Evolutionary conservation across 1,284 basidiomycete genomes (phyloP).

Genomic region (Hortiboletus rubellus): DNA sequence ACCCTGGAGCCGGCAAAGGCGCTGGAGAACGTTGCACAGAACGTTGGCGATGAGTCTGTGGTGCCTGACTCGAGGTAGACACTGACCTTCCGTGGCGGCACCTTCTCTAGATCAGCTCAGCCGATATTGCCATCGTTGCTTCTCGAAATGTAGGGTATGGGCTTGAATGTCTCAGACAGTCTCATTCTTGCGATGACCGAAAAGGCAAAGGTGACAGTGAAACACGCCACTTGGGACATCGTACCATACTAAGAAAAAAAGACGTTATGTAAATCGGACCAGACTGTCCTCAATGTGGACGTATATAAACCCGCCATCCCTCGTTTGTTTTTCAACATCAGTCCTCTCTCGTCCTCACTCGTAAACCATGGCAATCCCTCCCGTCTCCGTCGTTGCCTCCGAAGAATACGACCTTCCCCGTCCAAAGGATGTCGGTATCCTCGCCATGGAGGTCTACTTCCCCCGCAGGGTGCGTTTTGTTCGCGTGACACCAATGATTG

Average conservation of each 20-base stretch:
- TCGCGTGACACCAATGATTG: conserved; percentile 27
- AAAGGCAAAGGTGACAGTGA: conserved; percentile 19
- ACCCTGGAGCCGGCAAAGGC: background rate
- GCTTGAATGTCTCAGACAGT: conserved; percentile 4
- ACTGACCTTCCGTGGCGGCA: too few species aligned
- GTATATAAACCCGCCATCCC: conserved; percentile 25
- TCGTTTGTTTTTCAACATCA: conserved; percentile 4
- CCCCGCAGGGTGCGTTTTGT: conserved; percentile 73
- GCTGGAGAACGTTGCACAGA: conserved; percentile 6
- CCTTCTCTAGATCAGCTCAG: too few species aligned
- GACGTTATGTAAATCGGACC: conserved; percentile 26
- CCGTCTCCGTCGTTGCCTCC: conserved; percentile 8
- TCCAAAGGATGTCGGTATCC: conserved; percentile 90
- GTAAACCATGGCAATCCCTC: conserved; percentile 23
- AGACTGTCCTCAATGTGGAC: background rate
- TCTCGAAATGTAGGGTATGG: too few species aligned
- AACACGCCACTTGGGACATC: conserved; percentile 32
- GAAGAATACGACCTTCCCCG: conserved; percentile 43
- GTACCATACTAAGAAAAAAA: conserved; percentile 26
- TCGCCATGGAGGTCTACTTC: conserved; percentile 93
- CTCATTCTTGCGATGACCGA: background rate
- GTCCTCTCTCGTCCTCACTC: conserved; percentile 1
- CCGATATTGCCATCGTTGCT: background rate
- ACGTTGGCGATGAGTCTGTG: background rate
- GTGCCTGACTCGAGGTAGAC: background rate